These are phyloP conservation scores for Pseudocercospora crystallina DNA, from an alignment of 2,329 filamentous ascomycete genomes.

Conservation along the genomic window DNA sequence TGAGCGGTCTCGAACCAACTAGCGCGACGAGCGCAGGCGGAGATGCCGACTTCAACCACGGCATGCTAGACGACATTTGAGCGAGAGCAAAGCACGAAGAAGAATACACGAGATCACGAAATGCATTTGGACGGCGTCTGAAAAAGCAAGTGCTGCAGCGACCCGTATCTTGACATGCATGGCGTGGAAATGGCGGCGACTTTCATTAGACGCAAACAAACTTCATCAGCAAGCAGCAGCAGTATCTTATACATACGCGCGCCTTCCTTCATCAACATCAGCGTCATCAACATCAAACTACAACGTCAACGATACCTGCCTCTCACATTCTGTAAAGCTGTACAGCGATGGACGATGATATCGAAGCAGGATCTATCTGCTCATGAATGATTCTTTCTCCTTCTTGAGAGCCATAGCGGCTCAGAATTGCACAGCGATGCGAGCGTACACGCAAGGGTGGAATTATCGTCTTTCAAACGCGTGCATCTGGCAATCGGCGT, in stretches of 20 bases:
- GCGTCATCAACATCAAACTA: too few species aligned
- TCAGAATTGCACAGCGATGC: conserved; percentile 1
- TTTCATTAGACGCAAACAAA: background rate
- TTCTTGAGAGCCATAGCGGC: background rate
- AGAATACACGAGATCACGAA: conserved; percentile 16
- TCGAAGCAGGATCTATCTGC: conserved; percentile 5
- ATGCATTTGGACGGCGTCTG: conserved; percentile 16
- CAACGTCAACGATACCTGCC: background rate
- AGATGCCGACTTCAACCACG: conserved; percentile 49
- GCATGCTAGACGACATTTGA: conserved; percentile 41
- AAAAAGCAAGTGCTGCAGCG: conserved; percentile 22
- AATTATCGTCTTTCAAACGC: background rate
- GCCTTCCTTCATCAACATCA: background rate
- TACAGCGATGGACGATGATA: conserved; percentile 11
- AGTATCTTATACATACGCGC: conserved; percentile 8
- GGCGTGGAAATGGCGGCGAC: conserved; percentile 5
- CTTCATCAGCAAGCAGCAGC: conserved; percentile 1
- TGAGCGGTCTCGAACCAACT: conserved; percentile 52
- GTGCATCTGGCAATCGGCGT: conserved; percentile 13
- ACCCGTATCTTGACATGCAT: conserved; percentile 13
- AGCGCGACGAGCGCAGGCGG: conserved; percentile 40
- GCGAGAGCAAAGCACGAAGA: conserved; percentile 8
- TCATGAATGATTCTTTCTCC: background rate
- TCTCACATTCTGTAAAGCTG: conserved; percentile 12
- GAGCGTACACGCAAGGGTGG: conserved; percentile 10